Evolutionary conservation across 2,329 filamentous ascomycete genomes (phyloP), one percentile per base, ranked within the genome.

Genomic region (Talaromyces sp.): DNA sequence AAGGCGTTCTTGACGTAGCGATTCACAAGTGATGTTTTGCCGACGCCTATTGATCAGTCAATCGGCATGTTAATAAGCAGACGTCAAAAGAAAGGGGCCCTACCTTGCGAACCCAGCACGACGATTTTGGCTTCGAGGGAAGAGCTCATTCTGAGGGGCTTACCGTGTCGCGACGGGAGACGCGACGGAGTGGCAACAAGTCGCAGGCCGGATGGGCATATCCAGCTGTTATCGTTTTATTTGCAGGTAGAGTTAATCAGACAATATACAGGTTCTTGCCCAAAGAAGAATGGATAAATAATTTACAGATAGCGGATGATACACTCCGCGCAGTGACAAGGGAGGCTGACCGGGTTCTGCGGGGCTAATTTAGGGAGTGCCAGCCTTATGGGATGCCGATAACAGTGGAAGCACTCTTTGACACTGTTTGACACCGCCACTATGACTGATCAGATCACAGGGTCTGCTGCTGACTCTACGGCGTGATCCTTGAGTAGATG

Each of bases 111-210:
- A 67, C 81, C 81, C 11, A 83, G 74, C 58, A 83, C 79, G 63
- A 82, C 81, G 54, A 83, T 80, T 70, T 83, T 83, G 61, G 81
- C 81, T 72, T 83, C 81, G 56, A 82, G 77, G 59, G 75, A 79
- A 66, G 75, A 79, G 68, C 76, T 79, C 79, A 80, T 81, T 67
- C 70, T 69, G 63, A 62, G 37, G 18, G 18, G 54, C 14, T 62
- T 62, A 64, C 46, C 46, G 55, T 60, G 52, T 60, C 57, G 60
- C 56, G 56, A 72, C 69, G 69, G 66, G 67, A 23, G 69, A 69
- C 58, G 67, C 65, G 66, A 68, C 65, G 65, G 67, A 66, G 70
- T 69, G 7, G 50, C 6, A 69, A 64, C 62, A 52, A 58, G 65
- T 55, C 52, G 66, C 66, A 50, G 67, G 60, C 64, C 66, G 68